Base-by-base conservation (phyloP, 371 early-diverging fungal species). In the Rhizopus sp. region DNA sequence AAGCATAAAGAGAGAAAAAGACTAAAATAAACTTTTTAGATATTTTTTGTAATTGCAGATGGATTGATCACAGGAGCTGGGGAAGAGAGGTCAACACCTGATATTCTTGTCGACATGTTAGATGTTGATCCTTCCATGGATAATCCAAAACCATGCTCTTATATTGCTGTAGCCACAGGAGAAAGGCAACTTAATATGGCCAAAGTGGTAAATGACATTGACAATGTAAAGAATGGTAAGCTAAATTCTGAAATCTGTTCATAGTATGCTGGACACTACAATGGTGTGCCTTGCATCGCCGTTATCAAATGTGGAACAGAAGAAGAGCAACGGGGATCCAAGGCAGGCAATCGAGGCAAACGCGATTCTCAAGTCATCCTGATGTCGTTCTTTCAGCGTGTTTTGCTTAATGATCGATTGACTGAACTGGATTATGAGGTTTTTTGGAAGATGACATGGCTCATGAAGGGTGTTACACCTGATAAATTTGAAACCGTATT, bases 271-370 rank as follows among this genome's bases (percentile, higher is more conserved):
- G 99, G 99, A 3, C 85, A 90, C 52, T 99, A 96, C 80, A 86
- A 82, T 39, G 72, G 71, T 29, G 89, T 92, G n/a, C 94, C 97
- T 4, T 90, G 90, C 66, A 79, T 97, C 54, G 85, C 93, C 5
- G 88, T 99, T 50, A 89, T 88, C 54, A 98, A 99, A 77, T 93
- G 92, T 59, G 99, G 99, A 35, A 87, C 92, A 0, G 85, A 85
- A 5, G 83, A 83, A 31, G 95, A 96, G 62, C 73, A 66, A 8
- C 63, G 65, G 15, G 70, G 59, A n/a, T 66, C 86, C n/a, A 92
- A 92, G 60, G 89, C 94, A 5, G 95, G 96, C 12, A 98, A 99
- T 69, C 85, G 99, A 58, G 99, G 99, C 59, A 99, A 99, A 75
- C 87, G 98, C 60, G 99, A 99, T 77, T 94, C 95, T 31, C 98